Percentiles rank a stretch among this genome's conserved stretches.
These are phyloP conservation scores for Alternaria novae-zelandiae DNA, from an alignment of 2,329 filamentous ascomycete genomes.

Conservation along the genomic window DNA sequence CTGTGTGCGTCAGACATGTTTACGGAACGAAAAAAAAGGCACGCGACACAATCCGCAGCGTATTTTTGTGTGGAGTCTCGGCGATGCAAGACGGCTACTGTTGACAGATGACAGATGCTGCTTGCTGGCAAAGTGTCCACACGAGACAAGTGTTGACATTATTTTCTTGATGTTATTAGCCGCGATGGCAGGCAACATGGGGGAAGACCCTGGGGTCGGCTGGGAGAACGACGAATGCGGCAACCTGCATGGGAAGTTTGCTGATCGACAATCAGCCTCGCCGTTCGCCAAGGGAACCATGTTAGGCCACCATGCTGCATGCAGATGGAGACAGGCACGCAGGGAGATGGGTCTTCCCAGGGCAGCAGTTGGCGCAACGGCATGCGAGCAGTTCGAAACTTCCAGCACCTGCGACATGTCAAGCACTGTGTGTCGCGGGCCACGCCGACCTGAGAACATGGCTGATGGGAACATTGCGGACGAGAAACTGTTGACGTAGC, in stretches of 20 bases:
- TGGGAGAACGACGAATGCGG: slow-evolving; percentile 9
- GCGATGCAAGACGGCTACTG: neutral
- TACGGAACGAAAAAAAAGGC: slow-evolving; percentile 14
- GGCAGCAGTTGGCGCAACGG: neutral
- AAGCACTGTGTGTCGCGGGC: slow-evolving; percentile 1
- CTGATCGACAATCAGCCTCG: slow-evolving; percentile 9
- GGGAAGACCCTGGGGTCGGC: slow-evolving; percentile 2
- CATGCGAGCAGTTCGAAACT: slow-evolving; percentile 21
- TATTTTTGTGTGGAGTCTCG: neutral
- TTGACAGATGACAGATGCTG: slow-evolving; percentile 3
- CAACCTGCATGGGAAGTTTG: slow-evolving; percentile 16
- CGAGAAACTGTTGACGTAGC: slow-evolving; percentile 18
- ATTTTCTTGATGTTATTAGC: slow-evolving; percentile 1
- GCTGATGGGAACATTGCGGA: neutral
- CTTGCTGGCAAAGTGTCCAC: neutral
- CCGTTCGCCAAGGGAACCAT: slow-evolving; percentile 17
- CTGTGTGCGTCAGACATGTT: slow-evolving; percentile 30
- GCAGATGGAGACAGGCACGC: slow-evolving; percentile 10
- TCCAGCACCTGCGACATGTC: neutral
- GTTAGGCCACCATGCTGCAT: slow-evolving; percentile 3
- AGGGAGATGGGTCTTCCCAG: neutral
- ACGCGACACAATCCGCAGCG: slow-evolving; percentile 13
- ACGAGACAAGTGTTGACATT: neutral
- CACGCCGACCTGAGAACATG: neutral
- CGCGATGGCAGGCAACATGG: neutral